A percentile compares a stretch with the other conserved stretches of the same genome.
Conservation (phyloP, 805 yeast genomes). For the Wickerhamomyces mucosus region DNA sequence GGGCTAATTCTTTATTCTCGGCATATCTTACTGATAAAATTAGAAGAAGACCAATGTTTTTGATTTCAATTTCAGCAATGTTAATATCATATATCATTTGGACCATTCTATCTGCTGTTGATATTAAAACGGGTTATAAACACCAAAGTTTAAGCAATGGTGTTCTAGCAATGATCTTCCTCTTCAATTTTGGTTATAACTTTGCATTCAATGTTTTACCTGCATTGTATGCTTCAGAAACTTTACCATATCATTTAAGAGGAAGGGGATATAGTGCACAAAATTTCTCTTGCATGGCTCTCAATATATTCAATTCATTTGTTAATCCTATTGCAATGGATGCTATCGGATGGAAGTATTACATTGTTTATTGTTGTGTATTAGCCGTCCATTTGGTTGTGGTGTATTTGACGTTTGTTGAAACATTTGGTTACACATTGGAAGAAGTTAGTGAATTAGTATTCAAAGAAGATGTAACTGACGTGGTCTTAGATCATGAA, state of each 20-base stretch:
- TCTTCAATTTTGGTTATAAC: constrained; percentile 31
- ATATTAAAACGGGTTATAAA: constrained; percentile 28
- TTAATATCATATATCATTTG: constrained; percentile 27
- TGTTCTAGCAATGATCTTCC: constrained; percentile 40
- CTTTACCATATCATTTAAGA: constrained; percentile 23
- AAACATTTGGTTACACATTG: constrained; percentile 28
- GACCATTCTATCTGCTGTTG: constrained; percentile 37
- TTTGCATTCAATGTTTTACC: constrained; percentile 37
- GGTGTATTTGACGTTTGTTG: constrained; percentile 24
- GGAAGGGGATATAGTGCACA: constrained; percentile 16
- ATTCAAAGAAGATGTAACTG: too few relatives aligned
- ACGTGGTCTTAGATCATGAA: too few relatives aligned
- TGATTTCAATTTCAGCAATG: constrained; percentile 29
- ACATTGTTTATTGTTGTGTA: constrained; percentile 26
- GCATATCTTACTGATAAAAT: constrained; percentile 17
- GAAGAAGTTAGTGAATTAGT: constrained; percentile 30
- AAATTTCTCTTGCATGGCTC: constrained; percentile 11
- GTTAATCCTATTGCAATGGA: constrained; percentile 30
- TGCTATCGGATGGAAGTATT: constrained; percentile 26
- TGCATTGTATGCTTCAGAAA: constrained; percentile 34
- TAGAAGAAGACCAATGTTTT: constrained; percentile 29
- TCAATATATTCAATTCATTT: constrained; percentile 23
- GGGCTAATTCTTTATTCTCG: constrained; percentile 20
- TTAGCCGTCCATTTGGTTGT: constrained; percentile 20
- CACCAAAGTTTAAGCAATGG: constrained; percentile 32